phyloP scores from a whole-genome alignment of 345 rosid species.

The Mangifera indica region DNA sequence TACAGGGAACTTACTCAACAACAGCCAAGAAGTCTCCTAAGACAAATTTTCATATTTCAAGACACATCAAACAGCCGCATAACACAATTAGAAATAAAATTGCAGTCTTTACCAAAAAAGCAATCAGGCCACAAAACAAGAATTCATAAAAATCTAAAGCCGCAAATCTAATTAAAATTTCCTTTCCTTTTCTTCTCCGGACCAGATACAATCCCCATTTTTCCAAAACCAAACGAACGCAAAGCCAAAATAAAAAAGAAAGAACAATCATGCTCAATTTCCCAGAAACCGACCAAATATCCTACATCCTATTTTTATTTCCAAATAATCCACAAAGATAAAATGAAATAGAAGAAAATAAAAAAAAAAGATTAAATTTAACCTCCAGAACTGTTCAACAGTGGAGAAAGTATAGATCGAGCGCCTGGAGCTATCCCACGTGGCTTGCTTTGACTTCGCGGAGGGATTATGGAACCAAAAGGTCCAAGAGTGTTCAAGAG shows the following conservation, averaged over 20 bases:
- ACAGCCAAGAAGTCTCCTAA: too few species aligned
- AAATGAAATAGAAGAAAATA: not conserved
- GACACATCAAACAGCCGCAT: too few species aligned
- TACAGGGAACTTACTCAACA: too few species aligned
- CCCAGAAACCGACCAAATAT: conserved; percentile 3
- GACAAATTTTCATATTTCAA: too few species aligned
- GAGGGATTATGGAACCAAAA: conserved; percentile 82
- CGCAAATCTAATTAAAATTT: not conserved
- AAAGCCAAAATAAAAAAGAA: not conserved
- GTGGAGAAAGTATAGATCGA: conserved; percentile 67
- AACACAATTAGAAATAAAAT: too few species aligned
- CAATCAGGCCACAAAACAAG: not conserved
- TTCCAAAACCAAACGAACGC: not conserved
- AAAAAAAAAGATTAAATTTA: not conserved
- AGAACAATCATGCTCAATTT: not conserved
- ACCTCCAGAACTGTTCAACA: conserved; percentile 91
- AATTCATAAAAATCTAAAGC: not conserved
- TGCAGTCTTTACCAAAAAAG: too few species aligned
- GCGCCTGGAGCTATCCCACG: conserved; percentile 82
- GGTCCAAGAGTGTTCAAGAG: conserved; percentile 83
- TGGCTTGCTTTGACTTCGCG: conserved; percentile 50
- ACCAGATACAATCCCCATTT: not conserved
- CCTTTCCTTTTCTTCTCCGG: not conserved
- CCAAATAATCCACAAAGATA: not conserved
- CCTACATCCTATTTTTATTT: too few species aligned